Conservation (phyloP, 352 stramenopile species). For the Globisporangium iwayamae region DNA sequence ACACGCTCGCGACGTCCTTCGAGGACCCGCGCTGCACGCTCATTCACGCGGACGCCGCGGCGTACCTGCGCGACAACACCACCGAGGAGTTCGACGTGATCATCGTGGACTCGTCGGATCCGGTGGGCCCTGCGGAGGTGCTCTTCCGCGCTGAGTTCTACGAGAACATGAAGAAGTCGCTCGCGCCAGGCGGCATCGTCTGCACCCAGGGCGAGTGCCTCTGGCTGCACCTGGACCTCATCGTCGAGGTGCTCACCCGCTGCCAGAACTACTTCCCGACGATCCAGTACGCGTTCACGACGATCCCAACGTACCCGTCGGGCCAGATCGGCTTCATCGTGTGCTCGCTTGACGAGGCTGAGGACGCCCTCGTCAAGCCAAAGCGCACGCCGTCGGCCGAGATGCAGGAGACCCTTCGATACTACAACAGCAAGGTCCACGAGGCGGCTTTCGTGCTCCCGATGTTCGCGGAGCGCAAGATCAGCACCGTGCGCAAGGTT, state of each 20-base stretch:
- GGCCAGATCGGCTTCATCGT: conserved; percentile 99
- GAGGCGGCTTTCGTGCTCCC: conserved; percentile 96
- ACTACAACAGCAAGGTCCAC: conserved; percentile 95
- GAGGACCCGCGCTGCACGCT: conserved; percentile 95
- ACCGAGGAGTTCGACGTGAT: conserved; percentile 94
- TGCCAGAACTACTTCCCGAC: conserved; percentile 91
- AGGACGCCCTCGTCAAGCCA: conserved; percentile 53
- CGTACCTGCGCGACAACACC: conserved; percentile 84
- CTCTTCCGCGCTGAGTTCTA: conserved; percentile 96
- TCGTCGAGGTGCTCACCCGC: conserved; percentile 91
- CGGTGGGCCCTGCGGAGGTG: conserved; percentile 92
- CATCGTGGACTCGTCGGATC: conserved; percentile 96
- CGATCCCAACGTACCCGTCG: conserved; percentile 98
- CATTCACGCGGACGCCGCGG: conserved; percentile 89
- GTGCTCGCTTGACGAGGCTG: conserved; percentile 74
- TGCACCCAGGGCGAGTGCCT: conserved; percentile 96
- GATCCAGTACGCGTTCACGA: conserved; percentile 99
- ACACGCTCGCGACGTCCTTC: conserved; percentile 92
- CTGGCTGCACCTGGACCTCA: conserved; percentile 98
- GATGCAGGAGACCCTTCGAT: conserved; percentile 82
- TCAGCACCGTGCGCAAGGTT: conserved; percentile 68
- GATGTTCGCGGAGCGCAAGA: conserved; percentile 89
- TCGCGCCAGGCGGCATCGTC: conserved; percentile 84
- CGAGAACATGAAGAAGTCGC: conserved; percentile 89
- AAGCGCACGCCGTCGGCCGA: conserved; percentile 58